These are phyloP conservation scores for Trametes versicolor DNA, from an alignment of 1,284 basidiomycete species.

Conservation along the genomic window DNA sequence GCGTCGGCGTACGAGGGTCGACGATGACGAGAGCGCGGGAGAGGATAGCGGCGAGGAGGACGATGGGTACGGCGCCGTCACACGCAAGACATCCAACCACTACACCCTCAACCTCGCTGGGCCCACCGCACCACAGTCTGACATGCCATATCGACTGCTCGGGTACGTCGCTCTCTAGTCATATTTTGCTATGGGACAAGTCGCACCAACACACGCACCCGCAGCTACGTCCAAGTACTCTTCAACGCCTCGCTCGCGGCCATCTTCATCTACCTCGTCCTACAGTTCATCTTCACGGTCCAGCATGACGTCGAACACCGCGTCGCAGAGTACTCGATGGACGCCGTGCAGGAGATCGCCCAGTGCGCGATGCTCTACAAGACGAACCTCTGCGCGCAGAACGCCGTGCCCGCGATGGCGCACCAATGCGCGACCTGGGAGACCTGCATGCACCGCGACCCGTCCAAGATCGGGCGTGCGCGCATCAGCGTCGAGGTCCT, in stretches of 20 bases:
- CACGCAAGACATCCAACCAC: constrained; percentile 75
- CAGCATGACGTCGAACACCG: constrained; percentile 91
- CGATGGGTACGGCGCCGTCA: constrained; percentile 45
- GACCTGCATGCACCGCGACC: constrained; percentile 96
- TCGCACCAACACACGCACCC: constrained; percentile 16
- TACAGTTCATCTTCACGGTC: constrained; percentile 90
- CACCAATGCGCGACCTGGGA: constrained; percentile 90
- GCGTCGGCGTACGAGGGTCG: constrained; percentile 39
- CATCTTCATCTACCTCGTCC: constrained; percentile 85
- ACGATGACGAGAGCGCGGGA: constrained; percentile 50
- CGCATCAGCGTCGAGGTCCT: constrained; percentile 94
- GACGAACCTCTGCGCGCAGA: constrained; percentile 84
- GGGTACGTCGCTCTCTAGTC: constrained; percentile 63
- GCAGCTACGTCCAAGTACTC: constrained; percentile 92
- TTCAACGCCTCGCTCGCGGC: constrained; percentile 92
- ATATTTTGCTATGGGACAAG: neutral
- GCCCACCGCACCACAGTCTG: constrained; percentile 60
- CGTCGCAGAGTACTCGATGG: constrained; percentile 88
- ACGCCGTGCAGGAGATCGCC: constrained; percentile 88
- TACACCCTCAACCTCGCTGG: constrained; percentile 83
- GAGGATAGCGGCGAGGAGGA: constrained; percentile 46
- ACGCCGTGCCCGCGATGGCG: constrained; percentile 85
- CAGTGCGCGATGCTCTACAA: constrained; percentile 84
- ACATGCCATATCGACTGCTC: constrained; percentile 78
- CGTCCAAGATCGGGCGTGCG: constrained; percentile 88